These are phyloP conservation scores for Pestalotiopsis fici DNA, from an alignment of 2,329 filamentous ascomycete species.

Conservation along the genomic window DNA sequence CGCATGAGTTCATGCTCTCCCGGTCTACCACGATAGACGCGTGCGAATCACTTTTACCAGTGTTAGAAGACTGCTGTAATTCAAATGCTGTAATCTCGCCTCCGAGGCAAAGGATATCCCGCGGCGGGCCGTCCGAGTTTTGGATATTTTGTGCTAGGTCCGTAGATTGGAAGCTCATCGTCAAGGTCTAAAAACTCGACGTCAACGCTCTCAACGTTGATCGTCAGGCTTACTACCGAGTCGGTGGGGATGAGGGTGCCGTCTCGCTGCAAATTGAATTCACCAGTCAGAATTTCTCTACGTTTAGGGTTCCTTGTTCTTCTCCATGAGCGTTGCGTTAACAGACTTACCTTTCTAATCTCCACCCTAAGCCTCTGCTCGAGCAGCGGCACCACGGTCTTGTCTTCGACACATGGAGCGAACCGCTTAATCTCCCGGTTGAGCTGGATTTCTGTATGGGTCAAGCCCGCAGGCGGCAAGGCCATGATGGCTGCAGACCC, in stretches of 20 bases:
- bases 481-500: conserved; percentile 35
- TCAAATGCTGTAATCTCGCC: not conserved
- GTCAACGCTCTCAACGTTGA: conserved; percentile 9
- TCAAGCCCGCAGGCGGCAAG: conserved; percentile 35
- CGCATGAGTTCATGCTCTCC: not conserved
- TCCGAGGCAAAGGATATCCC: not conserved
- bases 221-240: conserved; percentile 9
- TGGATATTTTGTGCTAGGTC: not conserved
- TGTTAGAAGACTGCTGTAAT: not conserved
- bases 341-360: conserved; percentile 9
- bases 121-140: not conserved
- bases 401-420: not conserved
- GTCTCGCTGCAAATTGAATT: conserved; percentile 1
- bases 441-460: conserved; percentile 34
- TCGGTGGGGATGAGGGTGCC: conserved; percentile 5
- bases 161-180: conserved; percentile 10
- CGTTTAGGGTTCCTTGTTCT: too few relatives aligned
- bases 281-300: not conserved
- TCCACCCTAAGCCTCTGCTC: conserved; percentile 6
- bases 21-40: not conserved
- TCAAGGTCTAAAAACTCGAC: not conserved
- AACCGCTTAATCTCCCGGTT: conserved; percentile 10
- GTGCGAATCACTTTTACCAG: not conserved
- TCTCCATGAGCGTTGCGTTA: not conserved
- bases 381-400: not conserved